phyloP scores from a whole-genome alignment of 2,329 filamentous ascomycete genomes.

The Colletotrichum sp. region DNA sequence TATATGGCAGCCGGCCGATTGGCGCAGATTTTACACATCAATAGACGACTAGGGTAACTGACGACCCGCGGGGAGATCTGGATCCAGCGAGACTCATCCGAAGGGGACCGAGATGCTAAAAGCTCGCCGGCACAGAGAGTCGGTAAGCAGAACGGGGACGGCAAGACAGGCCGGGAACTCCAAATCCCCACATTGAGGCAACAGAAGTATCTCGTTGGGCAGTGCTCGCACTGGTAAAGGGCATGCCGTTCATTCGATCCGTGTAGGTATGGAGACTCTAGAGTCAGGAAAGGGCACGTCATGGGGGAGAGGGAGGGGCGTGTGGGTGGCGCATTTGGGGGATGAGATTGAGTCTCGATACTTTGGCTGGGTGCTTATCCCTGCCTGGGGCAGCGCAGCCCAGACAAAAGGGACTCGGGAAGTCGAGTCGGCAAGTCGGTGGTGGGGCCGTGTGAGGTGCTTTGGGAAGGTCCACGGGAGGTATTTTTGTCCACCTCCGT shows the following conservation, averaged over 20 bases:
- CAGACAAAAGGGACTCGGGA: constrained; percentile 11
- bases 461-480: not conserved
- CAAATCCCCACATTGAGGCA: constrained; percentile 6
- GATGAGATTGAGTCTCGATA: not conserved
- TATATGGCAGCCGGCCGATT: not conserved
- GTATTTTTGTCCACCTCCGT: not conserved
- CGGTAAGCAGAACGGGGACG: constrained; percentile 12
- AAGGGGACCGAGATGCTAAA: not conserved
- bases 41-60: not conserved
- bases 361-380: constrained; percentile 4
- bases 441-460: not conserved
- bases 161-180: constrained; percentile 16
- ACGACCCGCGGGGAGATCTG: constrained; percentile 4
- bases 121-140: constrained; percentile 6
- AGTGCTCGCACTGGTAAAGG: not conserved
- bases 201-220: not conserved
- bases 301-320: not conserved
- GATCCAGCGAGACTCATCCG: not conserved
- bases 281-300: not conserved
- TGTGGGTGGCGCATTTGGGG: not conserved
- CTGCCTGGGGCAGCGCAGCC: not conserved
- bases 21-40: not conserved
- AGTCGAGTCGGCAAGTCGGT: constrained; percentile 19
- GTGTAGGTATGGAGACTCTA: not conserved
- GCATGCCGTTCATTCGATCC: not conserved